Base-by-base conservation (phyloP, 768 basidiomycete species). In the Tulasnella sp. region DNA sequence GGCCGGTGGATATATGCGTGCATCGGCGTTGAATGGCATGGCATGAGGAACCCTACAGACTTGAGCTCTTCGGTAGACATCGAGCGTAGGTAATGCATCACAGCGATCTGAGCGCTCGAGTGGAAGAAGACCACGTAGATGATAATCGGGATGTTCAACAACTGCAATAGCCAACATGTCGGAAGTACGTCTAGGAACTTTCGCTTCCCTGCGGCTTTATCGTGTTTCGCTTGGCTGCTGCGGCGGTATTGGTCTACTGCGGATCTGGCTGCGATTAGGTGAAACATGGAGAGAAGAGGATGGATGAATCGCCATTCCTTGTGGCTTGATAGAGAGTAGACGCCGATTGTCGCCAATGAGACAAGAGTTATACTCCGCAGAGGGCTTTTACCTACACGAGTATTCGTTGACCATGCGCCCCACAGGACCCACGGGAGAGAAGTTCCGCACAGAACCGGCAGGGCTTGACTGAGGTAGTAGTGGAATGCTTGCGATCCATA, bases 221-320 rank as follows among this genome's bases (percentile, higher is more conserved):
- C 42, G 38, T 22, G 24, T 25, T 56, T 66, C 68, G 42, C 65
- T 63, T 43, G 65, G 29, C 21, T 50, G 19, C 61, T 29, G 29
- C 59, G 63, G 72, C 75, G 2, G 76, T 38, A 38, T 38, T 38
- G 34, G 34, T 82, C 80, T 34, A 81, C 74, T 3, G 94, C 71
- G 1, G 87, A 81, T 62, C 81, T 81, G 0, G 90, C 76, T 10
- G 87, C 85, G 61, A 96, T 76, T 21, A 92, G 64, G 64, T 96
- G 84, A 42, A 94, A 72, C 29, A 91, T 70, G 0, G 96, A 93
- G 2, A 98, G 75, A 19, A 97, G 69, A 0, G 94, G 92, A 63
- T 97, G 93, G 5, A 98, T 73, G 73, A 99, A 98, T 7, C 96
- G 78, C 92, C 92, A 97, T 75, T 99, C 96, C 66, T 98, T 98